Percentiles rank a stretch among this genome's conserved stretches.
These are phyloP conservation scores for Coniosporium tulheliwenetii DNA, from an alignment of 2,329 filamentous ascomycete genomes.

Conservation along the genomic window DNA sequence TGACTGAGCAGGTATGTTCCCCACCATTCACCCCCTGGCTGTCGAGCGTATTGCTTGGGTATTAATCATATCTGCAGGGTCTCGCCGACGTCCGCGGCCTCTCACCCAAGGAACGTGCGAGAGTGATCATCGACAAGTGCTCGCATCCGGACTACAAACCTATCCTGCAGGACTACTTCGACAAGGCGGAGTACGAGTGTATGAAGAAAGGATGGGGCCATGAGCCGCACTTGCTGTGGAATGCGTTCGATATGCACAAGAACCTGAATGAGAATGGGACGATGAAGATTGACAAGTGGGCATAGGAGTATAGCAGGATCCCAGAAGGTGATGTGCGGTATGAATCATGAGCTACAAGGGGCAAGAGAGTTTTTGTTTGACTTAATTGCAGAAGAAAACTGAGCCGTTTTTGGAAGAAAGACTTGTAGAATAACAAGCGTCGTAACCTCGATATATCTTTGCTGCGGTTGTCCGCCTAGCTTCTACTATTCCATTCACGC, in stretches of 20 bases:
- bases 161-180: conserved; percentile 68
- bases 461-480: too few relatives aligned
- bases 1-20: conserved; percentile 41
- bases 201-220: conserved; percentile 77
- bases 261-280: conserved; percentile 68
- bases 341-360: background rate
- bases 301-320: background rate
- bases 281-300: conserved; percentile 68
- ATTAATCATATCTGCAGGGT: conserved; percentile 29
- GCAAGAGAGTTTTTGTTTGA: background rate
- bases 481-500: too few relatives aligned
- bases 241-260: conserved; percentile 80
- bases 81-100: conserved; percentile 75
- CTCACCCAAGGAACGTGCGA: conserved; percentile 61
- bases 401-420: too few relatives aligned
- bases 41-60: background rate
- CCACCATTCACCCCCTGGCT: background rate
- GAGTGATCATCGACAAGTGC: conserved; percentile 77
- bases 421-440: background rate
- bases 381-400: background rate
- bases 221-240: conserved; percentile 76
- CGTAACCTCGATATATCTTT: background rate
- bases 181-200: conserved; percentile 76
- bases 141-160: conserved; percentile 73
- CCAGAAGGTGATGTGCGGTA: background rate